Evolutionary conservation across 2,329 filamentous ascomycete genomes (phyloP).

Genomic region (Akanthomyces dipterigenus): DNA sequence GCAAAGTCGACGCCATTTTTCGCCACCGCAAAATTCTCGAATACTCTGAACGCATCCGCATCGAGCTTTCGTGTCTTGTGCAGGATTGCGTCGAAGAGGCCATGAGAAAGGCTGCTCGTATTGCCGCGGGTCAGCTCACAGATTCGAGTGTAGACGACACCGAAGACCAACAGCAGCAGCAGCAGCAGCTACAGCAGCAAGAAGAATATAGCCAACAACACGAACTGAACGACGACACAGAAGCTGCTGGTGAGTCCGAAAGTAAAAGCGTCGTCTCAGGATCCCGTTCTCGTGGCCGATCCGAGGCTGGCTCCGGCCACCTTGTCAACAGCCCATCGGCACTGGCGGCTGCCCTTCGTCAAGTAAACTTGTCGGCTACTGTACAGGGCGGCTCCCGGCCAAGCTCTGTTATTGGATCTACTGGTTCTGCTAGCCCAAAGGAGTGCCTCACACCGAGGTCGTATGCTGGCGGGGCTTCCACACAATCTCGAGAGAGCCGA

Average conservation of each 20-base stretch:
- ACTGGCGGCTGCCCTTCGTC: slow-evolving; percentile 46
- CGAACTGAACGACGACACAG: slow-evolving; percentile 14
- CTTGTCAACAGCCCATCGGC: slow-evolving; percentile 39
- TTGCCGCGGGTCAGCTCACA: slow-evolving; percentile 76
- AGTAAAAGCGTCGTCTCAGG: slow-evolving; percentile 10
- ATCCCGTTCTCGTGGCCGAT: slow-evolving; percentile 12
- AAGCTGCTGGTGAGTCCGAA: slow-evolving; percentile 26
- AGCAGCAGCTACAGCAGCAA: not conserved
- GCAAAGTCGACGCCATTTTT: slow-evolving; percentile 89
- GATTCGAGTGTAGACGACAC: slow-evolving; percentile 61
- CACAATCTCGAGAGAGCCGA: slow-evolving; percentile 58
- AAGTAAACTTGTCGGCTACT: slow-evolving; percentile 28
- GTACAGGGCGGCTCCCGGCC: slow-evolving; percentile 37
- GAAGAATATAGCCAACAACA: slow-evolving; percentile 6
- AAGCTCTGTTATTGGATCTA: slow-evolving; percentile 56
- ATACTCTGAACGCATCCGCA: slow-evolving; percentile 89
- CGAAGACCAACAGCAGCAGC: slow-evolving; percentile 20
- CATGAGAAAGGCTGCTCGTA: slow-evolving; percentile 79
- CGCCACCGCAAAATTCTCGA: slow-evolving; percentile 90
- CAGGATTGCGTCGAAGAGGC: slow-evolving; percentile 94
- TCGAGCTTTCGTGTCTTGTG: slow-evolving; percentile 88
- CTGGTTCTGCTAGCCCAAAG: slow-evolving; percentile 80
- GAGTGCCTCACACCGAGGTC: slow-evolving; percentile 90
- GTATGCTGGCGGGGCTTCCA: slow-evolving; percentile 54
- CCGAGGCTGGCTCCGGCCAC: slow-evolving; percentile 39